Evolutionary conservation across 495 filamentous ascomycete species (phyloP), one percentile per base, ranked within the genome.

Genomic region (Cairneyella variabilis): DNA sequence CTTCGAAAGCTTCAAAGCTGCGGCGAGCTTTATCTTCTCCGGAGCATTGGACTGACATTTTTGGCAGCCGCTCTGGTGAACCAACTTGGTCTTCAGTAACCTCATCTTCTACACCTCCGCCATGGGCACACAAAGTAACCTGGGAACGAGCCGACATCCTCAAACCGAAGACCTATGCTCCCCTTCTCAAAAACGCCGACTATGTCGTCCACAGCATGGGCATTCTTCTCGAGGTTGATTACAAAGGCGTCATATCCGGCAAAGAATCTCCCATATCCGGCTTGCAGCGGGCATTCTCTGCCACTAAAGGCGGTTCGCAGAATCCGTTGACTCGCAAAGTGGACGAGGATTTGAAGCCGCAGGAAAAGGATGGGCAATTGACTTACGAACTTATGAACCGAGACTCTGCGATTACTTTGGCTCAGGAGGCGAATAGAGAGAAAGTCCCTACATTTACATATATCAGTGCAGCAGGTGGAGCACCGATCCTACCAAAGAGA

Each of bases 321-420:
- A 89, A 93, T 69, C 87, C 84, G 10, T 71, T 90, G 9, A 70
- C 72, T 51, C 64, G 70, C 41, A 57, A 70, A 26, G 74, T 72
- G 30, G 83, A 76, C 4, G 79, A 84, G 44, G 72, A 77, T 27
- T 68, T 89, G 45, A 69, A 77, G 60, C 75, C 82, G n/a, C 74
- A 83, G 48, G 84, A 88, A 64, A 70, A 69, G 27, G 77, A 83
- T 62, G 82, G 82, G 17, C 88, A 95, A 70, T 69, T 96, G 62
- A 97, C 91, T 30, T 98, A 98, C 73, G 93, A 98, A 77, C 79
- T 90, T 57, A 97, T 98, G 90, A 98, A 98, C 73, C 80, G 93
- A 54, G 95, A 98, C 58, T 73, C 70, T 64, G 85, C 86, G 11
- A 86, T 97, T 56, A 79, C 84, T 43, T 75, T 98, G n/a, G 93